Evolutionary conservation across 192 early-diverging fungal genomes (phyloP).

Genomic region (Geranomyces michiganensis): DNA sequence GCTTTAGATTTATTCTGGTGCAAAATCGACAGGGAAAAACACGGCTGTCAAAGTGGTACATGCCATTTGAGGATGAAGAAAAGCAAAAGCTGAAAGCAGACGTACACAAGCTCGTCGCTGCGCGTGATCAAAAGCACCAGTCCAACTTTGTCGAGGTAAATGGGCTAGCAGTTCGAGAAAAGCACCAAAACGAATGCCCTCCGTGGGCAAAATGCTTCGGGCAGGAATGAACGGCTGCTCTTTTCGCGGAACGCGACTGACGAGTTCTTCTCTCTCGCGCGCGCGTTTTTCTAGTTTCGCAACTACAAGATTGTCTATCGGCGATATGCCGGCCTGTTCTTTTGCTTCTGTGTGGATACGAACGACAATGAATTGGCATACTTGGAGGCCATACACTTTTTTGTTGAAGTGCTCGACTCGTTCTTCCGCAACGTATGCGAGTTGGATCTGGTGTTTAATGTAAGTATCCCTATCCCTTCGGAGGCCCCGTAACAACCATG

Average conservation of each 20-base stretch:
- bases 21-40: slow-evolving; percentile 99
- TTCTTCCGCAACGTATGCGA: slow-evolving; percentile 99
- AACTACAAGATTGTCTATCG: slow-evolving; percentile 99
- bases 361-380: slow-evolving; percentile 98
- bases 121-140: slow-evolving; percentile 95
- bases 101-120: slow-evolving; percentile 94
- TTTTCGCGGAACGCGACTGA: too few relatives aligned
- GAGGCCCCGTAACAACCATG: background rate
- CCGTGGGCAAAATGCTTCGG: too few relatives aligned
- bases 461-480: slow-evolving; percentile 2
- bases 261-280: background rate
- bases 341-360: slow-evolving; percentile 97
- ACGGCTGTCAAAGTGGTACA: slow-evolving; percentile 95
- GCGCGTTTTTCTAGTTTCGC: slow-evolving; percentile 68
- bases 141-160: slow-evolving; percentile 97
- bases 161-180: background rate
- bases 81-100: slow-evolving; percentile 92
- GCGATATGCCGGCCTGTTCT: slow-evolving; percentile 96
- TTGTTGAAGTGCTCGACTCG: slow-evolving; percentile 97
- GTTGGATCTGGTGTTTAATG: slow-evolving; percentile 96
- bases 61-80: slow-evolving; percentile 91
- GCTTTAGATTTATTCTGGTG: slow-evolving; percentile 87
- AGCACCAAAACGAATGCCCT: too few relatives aligned
- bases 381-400: slow-evolving; percentile 97
- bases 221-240: too few relatives aligned